Evolutionary conservation across 192 early-diverging fungal genomes (phyloP).

Genomic region (Linnemannia exigua): DNA sequence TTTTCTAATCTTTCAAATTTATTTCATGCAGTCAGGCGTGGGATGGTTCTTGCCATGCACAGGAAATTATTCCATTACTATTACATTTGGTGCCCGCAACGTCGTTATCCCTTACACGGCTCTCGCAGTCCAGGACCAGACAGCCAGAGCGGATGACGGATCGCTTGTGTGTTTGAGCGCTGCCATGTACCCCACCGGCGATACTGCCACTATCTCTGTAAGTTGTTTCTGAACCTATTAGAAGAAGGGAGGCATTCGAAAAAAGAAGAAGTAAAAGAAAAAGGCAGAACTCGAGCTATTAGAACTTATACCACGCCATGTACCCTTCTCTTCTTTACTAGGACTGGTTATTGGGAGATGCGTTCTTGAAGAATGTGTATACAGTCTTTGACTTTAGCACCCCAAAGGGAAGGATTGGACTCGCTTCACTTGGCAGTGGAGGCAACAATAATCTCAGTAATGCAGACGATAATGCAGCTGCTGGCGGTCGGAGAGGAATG

Average conservation of each 20-base stretch:
- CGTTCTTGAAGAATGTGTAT: constrained; percentile 64
- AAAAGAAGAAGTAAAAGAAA: too few species aligned
- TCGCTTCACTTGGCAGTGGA: constrained; percentile 39
- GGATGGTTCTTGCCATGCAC: constrained; percentile 60
- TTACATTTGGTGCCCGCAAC: constrained; percentile 39
- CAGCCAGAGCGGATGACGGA: neutral
- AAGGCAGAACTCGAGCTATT: too few species aligned
- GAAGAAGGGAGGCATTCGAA: too few species aligned
- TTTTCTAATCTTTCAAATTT: neutral
- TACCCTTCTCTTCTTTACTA: neutral
- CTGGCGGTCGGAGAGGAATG: neutral
- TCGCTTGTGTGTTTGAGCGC: constrained; percentile 43
- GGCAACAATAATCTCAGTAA: neutral
- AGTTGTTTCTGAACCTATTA: neutral
- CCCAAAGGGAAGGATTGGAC: constrained; percentile 57
- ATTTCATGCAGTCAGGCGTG: constrained; percentile 1
- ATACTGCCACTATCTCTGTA: neutral
- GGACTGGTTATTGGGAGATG: constrained; percentile 64
- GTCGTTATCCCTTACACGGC: constrained; percentile 32
- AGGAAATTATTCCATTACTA: constrained; percentile 18
- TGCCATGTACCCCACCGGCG: constrained; percentile 33
- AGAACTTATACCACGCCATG: too few species aligned
- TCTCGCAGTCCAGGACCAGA: constrained; percentile 51
- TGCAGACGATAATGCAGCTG: neutral
- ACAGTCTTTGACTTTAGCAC: constrained; percentile 64